These are phyloP conservation scores for Ophiosphaerella narmari DNA, from an alignment of 2,329 filamentous ascomycete species.

Conservation along the genomic window DNA sequence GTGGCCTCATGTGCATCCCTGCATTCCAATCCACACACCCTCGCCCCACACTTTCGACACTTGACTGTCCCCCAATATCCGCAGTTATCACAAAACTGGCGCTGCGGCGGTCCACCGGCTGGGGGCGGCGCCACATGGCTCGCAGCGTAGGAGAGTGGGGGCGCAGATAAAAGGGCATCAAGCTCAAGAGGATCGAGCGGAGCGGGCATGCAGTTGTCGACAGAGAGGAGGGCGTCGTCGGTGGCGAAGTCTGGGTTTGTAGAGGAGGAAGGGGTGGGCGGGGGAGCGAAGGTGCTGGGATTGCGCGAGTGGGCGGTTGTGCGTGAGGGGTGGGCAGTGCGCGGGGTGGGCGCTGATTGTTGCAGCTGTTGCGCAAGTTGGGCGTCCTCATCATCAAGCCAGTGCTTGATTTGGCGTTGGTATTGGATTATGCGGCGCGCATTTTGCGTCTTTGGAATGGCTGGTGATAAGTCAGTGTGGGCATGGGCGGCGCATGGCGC, in stretches of 20 bases:
- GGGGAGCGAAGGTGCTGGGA: constrained; percentile 29
- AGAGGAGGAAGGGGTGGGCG: constrained; percentile 30
- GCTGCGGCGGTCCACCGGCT: constrained; percentile 53
- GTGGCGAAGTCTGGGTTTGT: constrained; percentile 18
- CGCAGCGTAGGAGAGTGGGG: constrained; percentile 71
- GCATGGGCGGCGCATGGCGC: too few species aligned
- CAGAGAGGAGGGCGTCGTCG: constrained; percentile 60
- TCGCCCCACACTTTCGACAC: constrained; percentile 77
- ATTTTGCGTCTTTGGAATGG: constrained; percentile 58
- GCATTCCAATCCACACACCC: constrained; percentile 78
- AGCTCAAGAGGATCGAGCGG: constrained; percentile 66
- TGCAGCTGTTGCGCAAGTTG: constrained; percentile 60
- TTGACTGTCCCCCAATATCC: constrained; percentile 79
- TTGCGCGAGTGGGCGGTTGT: constrained; percentile 21
- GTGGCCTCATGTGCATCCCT: constrained; percentile 73
- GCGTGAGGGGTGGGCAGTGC: constrained; percentile 15
- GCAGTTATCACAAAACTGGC: constrained; percentile 77
- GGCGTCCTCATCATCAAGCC: constrained; percentile 79
- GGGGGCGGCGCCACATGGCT: constrained; percentile 54
- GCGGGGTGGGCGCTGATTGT: constrained; percentile 25
- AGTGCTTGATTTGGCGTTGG: constrained; percentile 82
- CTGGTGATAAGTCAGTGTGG: constrained; percentile 1
- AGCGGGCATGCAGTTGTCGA: constrained; percentile 60
- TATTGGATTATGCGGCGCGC: constrained; percentile 78
- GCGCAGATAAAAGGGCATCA: constrained; percentile 64